A percentile compares a stretch with the other conserved stretches of the same genome.
These are phyloP conservation scores for Marchantia polymorpha DNA, from an alignment of 225 moss, liverwort and hornwort genomes.

Conservation along the genomic window DNA sequence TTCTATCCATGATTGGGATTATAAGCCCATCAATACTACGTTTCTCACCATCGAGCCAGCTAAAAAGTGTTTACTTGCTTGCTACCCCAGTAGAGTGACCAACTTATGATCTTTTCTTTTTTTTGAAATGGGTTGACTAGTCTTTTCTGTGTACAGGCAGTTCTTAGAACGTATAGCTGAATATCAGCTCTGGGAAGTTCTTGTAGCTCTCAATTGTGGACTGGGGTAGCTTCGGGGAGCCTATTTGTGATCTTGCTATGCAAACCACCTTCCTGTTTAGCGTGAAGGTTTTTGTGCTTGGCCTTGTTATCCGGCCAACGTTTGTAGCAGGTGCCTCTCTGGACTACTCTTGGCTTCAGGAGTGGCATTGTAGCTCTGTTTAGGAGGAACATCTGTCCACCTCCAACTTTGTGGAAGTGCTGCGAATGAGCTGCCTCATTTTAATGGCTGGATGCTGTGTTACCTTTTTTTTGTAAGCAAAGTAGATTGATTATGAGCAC, in stretches of 20 bases:
- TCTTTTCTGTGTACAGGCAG: constrained; percentile 13
- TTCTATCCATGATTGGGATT: constrained; percentile 9
- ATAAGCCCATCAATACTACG: constrained; percentile 4
- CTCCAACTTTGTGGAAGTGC: not conserved
- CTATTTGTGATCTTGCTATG: not conserved
- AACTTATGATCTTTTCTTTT: not conserved
- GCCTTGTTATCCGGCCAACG: not conserved
- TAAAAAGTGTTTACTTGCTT: constrained; percentile 5
- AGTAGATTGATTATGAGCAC: constrained; percentile 1
- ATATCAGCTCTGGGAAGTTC: not conserved
- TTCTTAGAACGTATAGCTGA: not conserved
- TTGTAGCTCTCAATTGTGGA: not conserved
- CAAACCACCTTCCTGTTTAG: constrained; percentile 7
- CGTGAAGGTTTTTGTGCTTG: constrained; percentile 1
- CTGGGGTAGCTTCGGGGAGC: not conserved
- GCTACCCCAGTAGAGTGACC: not conserved
- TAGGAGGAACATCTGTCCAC: not conserved
- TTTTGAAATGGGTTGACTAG: not conserved
- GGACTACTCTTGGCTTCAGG: not conserved
- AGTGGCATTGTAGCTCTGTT: not conserved
- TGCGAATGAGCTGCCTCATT: constrained; percentile 3
- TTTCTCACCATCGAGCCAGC: constrained; percentile 2
- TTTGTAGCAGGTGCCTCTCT: not conserved
- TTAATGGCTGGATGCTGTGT: not conserved
- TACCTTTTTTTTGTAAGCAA: not conserved